Evolutionary conservation across 768 basidiomycete species (phyloP).

Genomic region (Galerina marginata): DNA sequence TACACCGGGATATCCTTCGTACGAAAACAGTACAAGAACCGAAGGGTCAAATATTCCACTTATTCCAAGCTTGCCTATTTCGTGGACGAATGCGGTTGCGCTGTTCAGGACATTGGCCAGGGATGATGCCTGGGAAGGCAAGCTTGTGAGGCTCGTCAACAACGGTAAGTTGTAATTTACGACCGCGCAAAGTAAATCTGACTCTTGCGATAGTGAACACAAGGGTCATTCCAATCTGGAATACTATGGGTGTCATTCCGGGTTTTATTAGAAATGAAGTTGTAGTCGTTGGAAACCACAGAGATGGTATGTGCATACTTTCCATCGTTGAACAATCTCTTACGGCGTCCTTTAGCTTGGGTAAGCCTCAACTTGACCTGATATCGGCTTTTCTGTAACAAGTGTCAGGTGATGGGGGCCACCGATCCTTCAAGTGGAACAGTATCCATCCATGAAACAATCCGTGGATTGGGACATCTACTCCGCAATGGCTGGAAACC

Average conservation of each 20-base stretch:
- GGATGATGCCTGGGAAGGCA: slow-evolving; percentile 28
- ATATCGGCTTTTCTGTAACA: background rate
- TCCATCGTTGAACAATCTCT: slow-evolving; percentile 55
- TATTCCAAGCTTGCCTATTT: slow-evolving; percentile 91
- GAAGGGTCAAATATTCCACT: slow-evolving; percentile 68
- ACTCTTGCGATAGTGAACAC: slow-evolving; percentile 58
- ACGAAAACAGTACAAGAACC: slow-evolving; percentile 74
- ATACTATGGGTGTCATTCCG: slow-evolving; percentile 82
- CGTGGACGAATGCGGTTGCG: slow-evolving; percentile 79
- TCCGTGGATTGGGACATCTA: slow-evolving; percentile 75
- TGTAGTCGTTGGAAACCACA: slow-evolving; percentile 86
- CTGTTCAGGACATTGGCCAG: slow-evolving; percentile 45
- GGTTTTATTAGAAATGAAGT: slow-evolving; percentile 85
- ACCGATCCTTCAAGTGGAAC: slow-evolving; percentile 83
- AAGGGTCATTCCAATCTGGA: slow-evolving; percentile 89
- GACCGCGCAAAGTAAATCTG: background rate
- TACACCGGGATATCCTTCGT: slow-evolving; percentile 90
- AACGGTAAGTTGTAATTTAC: slow-evolving; percentile 42
- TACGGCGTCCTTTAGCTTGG: slow-evolving; percentile 49
- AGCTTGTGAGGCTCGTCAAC: slow-evolving; percentile 61
- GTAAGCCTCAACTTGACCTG: slow-evolving; percentile 38
- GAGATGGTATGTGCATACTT: slow-evolving; percentile 81
- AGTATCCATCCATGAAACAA: slow-evolving; percentile 75
- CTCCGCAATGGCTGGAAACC: slow-evolving; percentile 83
- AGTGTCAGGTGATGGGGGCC: slow-evolving; percentile 70